Conservation (phyloP, 306 rosid genomes). For the Hippophae tibetana region DNA sequence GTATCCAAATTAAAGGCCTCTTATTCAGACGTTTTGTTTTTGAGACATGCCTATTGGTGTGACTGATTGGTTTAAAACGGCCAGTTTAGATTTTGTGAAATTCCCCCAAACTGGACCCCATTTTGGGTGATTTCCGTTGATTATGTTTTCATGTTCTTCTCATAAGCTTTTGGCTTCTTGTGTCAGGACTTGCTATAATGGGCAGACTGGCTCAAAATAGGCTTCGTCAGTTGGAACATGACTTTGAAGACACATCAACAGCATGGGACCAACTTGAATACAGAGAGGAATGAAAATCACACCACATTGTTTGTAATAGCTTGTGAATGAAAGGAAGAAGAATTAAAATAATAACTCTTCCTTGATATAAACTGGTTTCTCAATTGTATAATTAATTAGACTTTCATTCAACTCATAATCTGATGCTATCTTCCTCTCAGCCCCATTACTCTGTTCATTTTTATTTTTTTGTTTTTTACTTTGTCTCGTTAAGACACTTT, state of each 20-base stretch:
- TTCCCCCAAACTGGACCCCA: not conserved
- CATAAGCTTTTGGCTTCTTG: not conserved
- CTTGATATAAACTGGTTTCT: too few species aligned
- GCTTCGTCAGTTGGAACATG: constrained; percentile 27
- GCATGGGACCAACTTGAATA: constrained; percentile 16
- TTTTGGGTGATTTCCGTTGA: too few species aligned
- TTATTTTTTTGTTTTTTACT: too few species aligned
- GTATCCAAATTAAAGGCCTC: not conserved
- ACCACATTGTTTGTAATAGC: not conserved
- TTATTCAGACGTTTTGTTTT: not conserved
- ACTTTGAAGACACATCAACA: constrained; percentile 23
- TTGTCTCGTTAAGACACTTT: too few species aligned
- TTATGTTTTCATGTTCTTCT: not conserved
- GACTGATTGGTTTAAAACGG: too few species aligned
- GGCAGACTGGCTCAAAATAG: constrained; percentile 34
- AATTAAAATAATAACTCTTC: not conserved
- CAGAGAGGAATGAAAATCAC: not conserved
- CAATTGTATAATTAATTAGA: too few species aligned
- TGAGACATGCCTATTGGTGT: too few species aligned
- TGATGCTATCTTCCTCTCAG: too few species aligned
- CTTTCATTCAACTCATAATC: too few species aligned
- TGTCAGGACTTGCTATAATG: constrained; percentile 50
- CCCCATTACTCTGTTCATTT: too few species aligned
- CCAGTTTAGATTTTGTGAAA: too few species aligned
- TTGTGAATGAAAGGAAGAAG: not conserved